Evolutionary conservation across 306 rosid species (phyloP), one percentile per base, ranked within the genome.

Genomic region (Sesbania bispinosa): DNA sequence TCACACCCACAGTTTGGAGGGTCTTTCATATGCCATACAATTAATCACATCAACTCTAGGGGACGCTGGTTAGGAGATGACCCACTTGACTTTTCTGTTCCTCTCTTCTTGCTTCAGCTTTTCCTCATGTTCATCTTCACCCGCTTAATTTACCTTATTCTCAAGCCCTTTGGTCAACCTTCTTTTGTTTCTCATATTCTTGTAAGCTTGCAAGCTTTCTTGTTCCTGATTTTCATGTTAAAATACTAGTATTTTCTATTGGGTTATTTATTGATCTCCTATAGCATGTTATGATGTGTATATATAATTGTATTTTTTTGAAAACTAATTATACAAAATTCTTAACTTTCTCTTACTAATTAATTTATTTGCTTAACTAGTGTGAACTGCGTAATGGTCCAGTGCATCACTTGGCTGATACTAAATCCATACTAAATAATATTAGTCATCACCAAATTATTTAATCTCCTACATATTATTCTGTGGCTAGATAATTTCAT

Each of bases 91-190:
- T 74, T 23, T 66, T 67, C 85, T 13, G 20, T 83, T 29, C 88
- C 90, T 46, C 77, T 83, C 66, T 75, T 85, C 68, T 33, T 85
- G 75, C 46, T 85, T 29, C 95, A 90, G 68, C 66, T 85, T 62
- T 77, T 81, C 32, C 87, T 90, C 73, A 38, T 87, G 62, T 83
- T 74, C 68, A 33, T 79, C 33, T 55, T 68, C 59, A 77, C 88
- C n/a, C 70, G 75, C 9, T 2, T 74, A 13, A 64, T 87, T 32
- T 46, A 47, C 69, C 7, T 74, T 43, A 2, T 90, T 53, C 86
- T 88, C 74, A 86, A 79, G 83, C 92, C 88, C 29, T 53, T 86
- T 3, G 92, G 90, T 57, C 90, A 86, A 68, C 79, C 90, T 10
- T 50, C 77, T 21, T 53, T 88, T 64, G 72, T 88, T 77, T 81